A percentile compares a stretch with the other conserved stretches of the same genome.
Conservation (phyloP, 106 monocot genomes). For the Allium cepa region DNA sequence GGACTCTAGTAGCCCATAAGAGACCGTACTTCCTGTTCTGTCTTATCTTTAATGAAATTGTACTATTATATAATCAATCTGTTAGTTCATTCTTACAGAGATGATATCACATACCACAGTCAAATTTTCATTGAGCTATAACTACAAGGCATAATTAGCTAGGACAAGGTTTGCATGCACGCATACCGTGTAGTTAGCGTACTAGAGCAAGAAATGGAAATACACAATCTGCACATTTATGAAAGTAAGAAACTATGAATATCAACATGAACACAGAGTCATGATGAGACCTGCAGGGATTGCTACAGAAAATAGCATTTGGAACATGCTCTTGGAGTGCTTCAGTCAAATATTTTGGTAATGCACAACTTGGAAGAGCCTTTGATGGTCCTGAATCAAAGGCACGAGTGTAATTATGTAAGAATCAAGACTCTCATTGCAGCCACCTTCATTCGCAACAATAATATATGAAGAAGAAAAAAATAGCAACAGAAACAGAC, state of each 20-base stretch:
- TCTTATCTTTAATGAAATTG: too few relatives aligned
- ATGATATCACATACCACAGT: too few relatives aligned
- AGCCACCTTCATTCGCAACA: too few relatives aligned
- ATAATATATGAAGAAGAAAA: neutral
- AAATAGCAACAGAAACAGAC: neutral
- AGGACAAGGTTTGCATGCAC: too few relatives aligned
- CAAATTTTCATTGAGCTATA: too few relatives aligned
- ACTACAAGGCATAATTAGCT: too few relatives aligned
- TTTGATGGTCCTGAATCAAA: conserved; percentile 69
- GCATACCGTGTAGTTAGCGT: too few relatives aligned
- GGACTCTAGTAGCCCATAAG: too few relatives aligned
- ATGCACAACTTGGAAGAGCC: conserved; percentile 76
- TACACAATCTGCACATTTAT: neutral
- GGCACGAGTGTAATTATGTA: neutral
- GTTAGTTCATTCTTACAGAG: too few relatives aligned
- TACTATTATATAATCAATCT: too few relatives aligned
- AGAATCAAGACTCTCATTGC: too few relatives aligned
- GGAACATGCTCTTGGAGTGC: conserved; percentile 74
- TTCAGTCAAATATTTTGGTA: conserved; percentile 87
- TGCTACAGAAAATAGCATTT: conserved; percentile 84
- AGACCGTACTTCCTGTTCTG: too few relatives aligned
- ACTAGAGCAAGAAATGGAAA: neutral
- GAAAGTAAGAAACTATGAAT: neutral
- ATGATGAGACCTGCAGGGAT: conserved; percentile 82
- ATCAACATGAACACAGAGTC: neutral